These are phyloP conservation scores for Dictyostelium discoideum DNA, from an alignment of 78 protist species.

Conservation along the genomic window DNA sequence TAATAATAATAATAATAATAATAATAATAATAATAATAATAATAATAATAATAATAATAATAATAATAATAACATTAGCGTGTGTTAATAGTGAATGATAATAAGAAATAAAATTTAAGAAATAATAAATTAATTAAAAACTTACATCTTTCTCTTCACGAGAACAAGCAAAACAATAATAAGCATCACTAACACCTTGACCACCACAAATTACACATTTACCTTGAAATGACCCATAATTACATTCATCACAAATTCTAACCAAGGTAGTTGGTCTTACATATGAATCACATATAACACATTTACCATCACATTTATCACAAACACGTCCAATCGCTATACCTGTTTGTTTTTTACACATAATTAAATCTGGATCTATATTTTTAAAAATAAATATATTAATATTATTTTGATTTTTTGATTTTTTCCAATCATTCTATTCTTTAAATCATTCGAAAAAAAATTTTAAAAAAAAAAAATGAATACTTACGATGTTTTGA, in stretches of 20 bases:
- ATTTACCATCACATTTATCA: constrained; percentile 96
- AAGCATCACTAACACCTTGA: constrained; percentile 95
- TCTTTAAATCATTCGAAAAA: too few relatives aligned
- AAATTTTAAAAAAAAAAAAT: background rate
- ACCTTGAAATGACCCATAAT: constrained; percentile 94
- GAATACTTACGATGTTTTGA: constrained; percentile 21
- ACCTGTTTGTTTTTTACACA: constrained; percentile 94
- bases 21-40: background rate
- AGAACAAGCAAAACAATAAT: constrained; percentile 95
- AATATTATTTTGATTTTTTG: background rate
- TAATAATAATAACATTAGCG: background rate
- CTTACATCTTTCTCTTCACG: constrained; percentile 94
- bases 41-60: background rate
- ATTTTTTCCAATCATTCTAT: background rate
- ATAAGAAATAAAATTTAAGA: background rate
- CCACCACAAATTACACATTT: constrained; percentile 95
- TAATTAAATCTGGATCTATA: constrained; percentile 89
- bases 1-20: background rate
- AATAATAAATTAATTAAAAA: background rate
- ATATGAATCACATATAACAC: constrained; percentile 95
- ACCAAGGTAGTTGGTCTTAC: constrained; percentile 93
- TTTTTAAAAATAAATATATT: background rate
- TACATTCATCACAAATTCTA: constrained; percentile 97
- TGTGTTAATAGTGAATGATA: background rate
- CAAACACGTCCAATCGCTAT: constrained; percentile 92